Base-by-base conservation (phyloP, 2,329 filamentous ascomycete species). In the Zasmidium citrigriseum region DNA sequence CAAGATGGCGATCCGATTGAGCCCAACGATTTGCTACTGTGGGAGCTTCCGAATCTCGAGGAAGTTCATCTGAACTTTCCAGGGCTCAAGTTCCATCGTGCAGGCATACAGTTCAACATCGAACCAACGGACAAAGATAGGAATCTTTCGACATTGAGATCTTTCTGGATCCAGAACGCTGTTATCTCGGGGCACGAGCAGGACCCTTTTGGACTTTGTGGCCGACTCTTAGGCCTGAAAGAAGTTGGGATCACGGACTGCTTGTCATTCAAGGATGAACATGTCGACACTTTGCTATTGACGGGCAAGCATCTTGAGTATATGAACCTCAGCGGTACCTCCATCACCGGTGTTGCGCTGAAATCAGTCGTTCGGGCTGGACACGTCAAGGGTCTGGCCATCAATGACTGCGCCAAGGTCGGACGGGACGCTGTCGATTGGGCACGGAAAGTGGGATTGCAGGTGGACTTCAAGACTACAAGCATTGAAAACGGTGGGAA, bases 291-390 rank as follows among this genome's bases (percentile, higher is more conserved):
- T 2, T 58, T 78, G 0, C 53, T 66, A 65, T 23, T 58, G 25
- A 16, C 57, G 1, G 21, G 67, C 59, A 38, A 66, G 44, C 54
- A 58, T 10, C 60, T 74, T 66, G 18, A 61, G 38, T 41, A 60
- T 0, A 59, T 80, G 16, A 68, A 79, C 55, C 45, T 80, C 0
- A 73, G 71, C 0, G 61, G 64, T 0, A 75, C 75, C 1, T 61
- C 64, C 4, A 71, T 80, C 38, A 77, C 75, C 0, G 78, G 78
- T 5, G 74, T 74, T 1, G 68, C 72, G 1, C 70, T 80, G 27
- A 77, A 75, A 59, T 70, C 69, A 57, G 62, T 77, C 16, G 68
- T 73, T 0, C 57, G 55, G 23, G 47, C 51, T 16, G 57, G 57
- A 5, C 59, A 61, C 10, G 59, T 78, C 4, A 65, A 64, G 45